These are phyloP conservation scores for Boletus reticulatus DNA, from an alignment of 768 basidiomycete species.

Conservation along the genomic window DNA sequence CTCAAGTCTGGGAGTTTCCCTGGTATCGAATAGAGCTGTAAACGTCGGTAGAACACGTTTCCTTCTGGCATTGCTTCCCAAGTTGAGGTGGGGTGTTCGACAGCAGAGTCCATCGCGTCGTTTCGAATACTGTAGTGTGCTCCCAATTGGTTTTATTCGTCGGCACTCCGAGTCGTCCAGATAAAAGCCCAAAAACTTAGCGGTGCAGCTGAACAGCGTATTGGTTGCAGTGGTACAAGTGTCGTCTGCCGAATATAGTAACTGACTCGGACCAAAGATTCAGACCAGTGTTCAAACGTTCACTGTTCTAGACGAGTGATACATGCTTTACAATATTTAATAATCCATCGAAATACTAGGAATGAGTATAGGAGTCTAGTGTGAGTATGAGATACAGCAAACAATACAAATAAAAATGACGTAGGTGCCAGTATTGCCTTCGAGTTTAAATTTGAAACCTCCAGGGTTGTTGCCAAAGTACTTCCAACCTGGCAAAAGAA, in stretches of 20 bases:
- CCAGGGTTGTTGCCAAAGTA: neutral
- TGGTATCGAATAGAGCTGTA: slow-evolving; percentile 79
- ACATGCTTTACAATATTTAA: slow-evolving; percentile 8
- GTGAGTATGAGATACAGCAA: neutral
- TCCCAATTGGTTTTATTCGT: neutral
- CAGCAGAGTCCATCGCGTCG: slow-evolving; percentile 35
- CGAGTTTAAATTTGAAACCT: neutral
- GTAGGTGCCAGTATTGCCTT: neutral
- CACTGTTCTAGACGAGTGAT: neutral
- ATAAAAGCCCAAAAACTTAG: too few relatives aligned
- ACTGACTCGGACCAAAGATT: neutral
- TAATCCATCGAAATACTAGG: neutral
- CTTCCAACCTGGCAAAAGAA: neutral
- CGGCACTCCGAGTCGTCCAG: too few relatives aligned
- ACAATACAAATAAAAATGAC: neutral
- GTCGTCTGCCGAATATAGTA: neutral
- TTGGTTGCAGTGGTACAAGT: neutral
- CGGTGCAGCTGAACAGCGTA: too few relatives aligned
- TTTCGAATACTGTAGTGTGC: neutral
- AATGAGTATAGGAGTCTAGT: neutral
- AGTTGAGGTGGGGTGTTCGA: slow-evolving; percentile 72
- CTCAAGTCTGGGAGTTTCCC: slow-evolving; percentile 76
- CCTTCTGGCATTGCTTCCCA: slow-evolving; percentile 94
- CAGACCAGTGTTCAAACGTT: too few relatives aligned
- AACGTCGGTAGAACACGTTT: slow-evolving; percentile 81